A percentile compares a stretch with the other conserved stretches of the same genome.
These are phyloP conservation scores for Immersiella caudata DNA, from an alignment of 495 filamentous ascomycete species.

Conservation along the genomic window DNA sequence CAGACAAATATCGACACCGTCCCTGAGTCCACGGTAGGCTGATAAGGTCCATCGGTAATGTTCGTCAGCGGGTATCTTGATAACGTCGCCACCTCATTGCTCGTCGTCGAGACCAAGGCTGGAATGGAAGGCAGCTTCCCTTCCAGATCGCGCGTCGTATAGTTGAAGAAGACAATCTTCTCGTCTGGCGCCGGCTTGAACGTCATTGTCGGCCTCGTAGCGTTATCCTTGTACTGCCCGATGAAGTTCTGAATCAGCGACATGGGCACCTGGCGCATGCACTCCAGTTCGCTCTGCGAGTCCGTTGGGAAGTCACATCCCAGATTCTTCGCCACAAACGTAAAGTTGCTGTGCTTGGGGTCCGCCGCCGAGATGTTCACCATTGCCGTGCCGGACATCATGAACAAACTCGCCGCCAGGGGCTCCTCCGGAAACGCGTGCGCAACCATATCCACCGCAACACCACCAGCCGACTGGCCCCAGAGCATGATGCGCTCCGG, in stretches of 20 bases:
- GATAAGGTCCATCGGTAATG: conserved; percentile 38
- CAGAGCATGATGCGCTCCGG: conserved; percentile 58
- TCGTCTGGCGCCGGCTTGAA: conserved; percentile 50
- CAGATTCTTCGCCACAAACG: conserved; percentile 43
- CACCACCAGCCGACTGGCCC: conserved; percentile 54
- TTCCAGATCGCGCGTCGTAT: conserved; percentile 37
- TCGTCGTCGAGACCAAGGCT: conserved; percentile 45
- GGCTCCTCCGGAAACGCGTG: conserved; percentile 53
- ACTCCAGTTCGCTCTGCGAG: conserved; percentile 41
- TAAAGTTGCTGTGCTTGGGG: conserved; percentile 46
- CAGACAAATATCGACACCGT: conserved; percentile 42
- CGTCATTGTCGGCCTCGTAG: conserved; percentile 36
- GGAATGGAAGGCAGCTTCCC: conserved; percentile 37
- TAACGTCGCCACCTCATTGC: conserved; percentile 46
- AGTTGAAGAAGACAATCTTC: conserved; percentile 47
- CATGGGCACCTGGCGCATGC: conserved; percentile 47
- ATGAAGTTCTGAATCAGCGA: conserved; percentile 44
- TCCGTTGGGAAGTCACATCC: conserved; percentile 43
- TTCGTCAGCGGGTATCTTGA: conserved; percentile 39
- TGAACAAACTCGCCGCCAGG: conserved; percentile 48
- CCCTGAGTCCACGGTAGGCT: conserved; percentile 35
- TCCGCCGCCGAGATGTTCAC: conserved; percentile 38
- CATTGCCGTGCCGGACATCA: conserved; percentile 50
- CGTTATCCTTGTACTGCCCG: conserved; percentile 42
- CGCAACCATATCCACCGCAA: conserved; percentile 45